Base-by-base conservation (phyloP, 192 early-diverging fungal species). In the Coemansia sp. region DNA sequence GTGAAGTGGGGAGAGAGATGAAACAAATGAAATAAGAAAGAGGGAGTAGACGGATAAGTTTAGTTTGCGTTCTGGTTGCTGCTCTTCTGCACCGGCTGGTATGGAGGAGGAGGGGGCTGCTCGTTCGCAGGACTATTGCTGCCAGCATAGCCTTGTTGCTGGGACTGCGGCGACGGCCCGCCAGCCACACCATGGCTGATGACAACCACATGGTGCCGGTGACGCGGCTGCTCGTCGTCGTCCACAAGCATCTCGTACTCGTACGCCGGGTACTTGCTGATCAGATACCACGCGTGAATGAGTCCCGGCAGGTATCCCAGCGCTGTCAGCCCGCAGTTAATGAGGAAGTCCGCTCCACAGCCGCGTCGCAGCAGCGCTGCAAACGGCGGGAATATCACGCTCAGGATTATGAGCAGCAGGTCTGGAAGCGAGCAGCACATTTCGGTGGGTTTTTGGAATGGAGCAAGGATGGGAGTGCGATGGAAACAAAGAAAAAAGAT, bases 251-350 rank as follows among this genome's bases (percentile, higher is more conserved):
- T 76, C 68, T 77, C 74, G 63, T 82, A 82, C 43, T 83, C 80
- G 32, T 77, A 61, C 11, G 60, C 49, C 10, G 80, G 80, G 67
- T 77, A 78, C 75, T 77, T 90, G 73, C 83, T 83, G n/a, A 90
- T 82, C 51, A 90, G 83, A 55, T 90, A 90, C 76, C 84, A 88
- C 19, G 86, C 87, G 72, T 89, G 89, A 57, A 90, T 86, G 46
- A 90, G 85, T 62, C 90, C 90, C 1, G 90, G 90, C 46, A 93
- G 77, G 68, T 80, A 90, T 43, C 90, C 92, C 40, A 93, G 84
- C 26, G 82, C 69, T 3, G 91, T 91, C 75, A 94, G 80, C 0
- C 77, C 68, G 74, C 89, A 87, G 85, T 91, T 92, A 58, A 94
- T 91, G 26, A 86, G 67, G 51, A 91, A 83, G 68, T 91, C 91